Conservation (phyloP, 2,329 filamentous ascomycete species). For the Trichophyton mentagrophytes region DNA sequence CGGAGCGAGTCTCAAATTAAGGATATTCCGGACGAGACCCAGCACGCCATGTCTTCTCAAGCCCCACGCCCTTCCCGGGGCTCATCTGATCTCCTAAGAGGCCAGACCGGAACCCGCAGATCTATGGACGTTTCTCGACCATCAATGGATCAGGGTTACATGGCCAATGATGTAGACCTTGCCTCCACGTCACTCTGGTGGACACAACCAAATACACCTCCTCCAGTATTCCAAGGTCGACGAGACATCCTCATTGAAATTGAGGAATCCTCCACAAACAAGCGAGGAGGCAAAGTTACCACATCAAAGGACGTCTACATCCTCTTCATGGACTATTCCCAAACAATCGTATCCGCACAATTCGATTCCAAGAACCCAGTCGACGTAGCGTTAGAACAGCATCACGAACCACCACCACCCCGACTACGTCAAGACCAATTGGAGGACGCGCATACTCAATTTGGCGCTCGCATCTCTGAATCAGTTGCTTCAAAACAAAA, state of each 20-base stretch:
- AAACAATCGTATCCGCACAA: slow-evolving; percentile 70
- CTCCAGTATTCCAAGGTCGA: slow-evolving; percentile 68
- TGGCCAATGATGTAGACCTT: slow-evolving; percentile 78
- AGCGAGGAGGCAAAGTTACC: slow-evolving; percentile 55
- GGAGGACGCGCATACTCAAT: slow-evolving; percentile 69
- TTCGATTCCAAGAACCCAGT: slow-evolving; percentile 64
- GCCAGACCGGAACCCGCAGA: slow-evolving; percentile 37
- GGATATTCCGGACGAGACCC: slow-evolving; percentile 12
- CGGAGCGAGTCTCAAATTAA: neutral
- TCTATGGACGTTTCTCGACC: slow-evolving; percentile 68
- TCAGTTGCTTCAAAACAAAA: slow-evolving; percentile 61
- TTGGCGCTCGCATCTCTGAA: slow-evolving; percentile 64
- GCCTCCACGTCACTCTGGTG: slow-evolving; percentile 69
- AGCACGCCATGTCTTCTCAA: slow-evolving; percentile 29
- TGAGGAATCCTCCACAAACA: slow-evolving; percentile 60
- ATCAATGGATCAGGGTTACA: slow-evolving; percentile 65
- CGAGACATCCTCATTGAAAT: slow-evolving; percentile 73
- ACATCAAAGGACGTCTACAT: slow-evolving; percentile 73
- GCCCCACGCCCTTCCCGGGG: slow-evolving; percentile 35
- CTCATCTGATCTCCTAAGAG: slow-evolving; percentile 53
- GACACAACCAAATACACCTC: slow-evolving; percentile 65
- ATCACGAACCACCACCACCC: slow-evolving; percentile 71
- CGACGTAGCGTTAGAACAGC: slow-evolving; percentile 67
- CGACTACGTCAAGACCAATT: slow-evolving; percentile 83
- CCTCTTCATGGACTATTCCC: slow-evolving; percentile 92